Base-by-base conservation (phyloP, 768 basidiomycete genomes). In the Mycena leptocephala region DNA sequence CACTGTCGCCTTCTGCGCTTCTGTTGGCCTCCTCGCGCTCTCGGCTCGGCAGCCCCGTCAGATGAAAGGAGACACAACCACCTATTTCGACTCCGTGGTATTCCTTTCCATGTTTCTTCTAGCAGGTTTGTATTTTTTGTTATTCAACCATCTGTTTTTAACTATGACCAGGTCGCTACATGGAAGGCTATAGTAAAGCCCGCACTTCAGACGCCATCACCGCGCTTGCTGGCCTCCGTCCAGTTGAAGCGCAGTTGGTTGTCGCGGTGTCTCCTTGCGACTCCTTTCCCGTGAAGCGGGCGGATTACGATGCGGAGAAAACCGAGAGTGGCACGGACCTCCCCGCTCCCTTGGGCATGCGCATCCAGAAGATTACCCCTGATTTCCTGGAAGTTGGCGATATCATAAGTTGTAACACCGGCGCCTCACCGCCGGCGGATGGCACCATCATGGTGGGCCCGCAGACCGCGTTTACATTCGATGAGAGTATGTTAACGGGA, bases 401-500 rank as follows among this genome's bases (percentile, higher is more conserved):
- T 82, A 84, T 93, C 24, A 89, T 74, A 28, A 43, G 76, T 56
- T 89, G 96, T 24, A 91, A 88, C 63, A 88, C 91, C n/a, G 96
- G 96, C 1, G 87, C 92, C 1, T 92, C 92, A 2, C 96, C 96
- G 8, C 93, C 96, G 18, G 92, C 92, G 2, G 96, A 97, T 82
- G 95, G 94, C 2, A 90, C 87, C 0, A 86, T 97, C 58, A n/a
- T n/a, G n/a, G 84, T 94, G 9, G 68, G 65, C 83, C 88, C 4
- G 83, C 85, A 35, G 85, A 88, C 58, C 46, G 53, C 58, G 7
- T 75, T 74, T 2, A 83, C 85, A 0, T 96, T 97, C 77, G 95
- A 97, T 79, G 96, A 97, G 81, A 95, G 95, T 75, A 95, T 94
- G 3, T 86, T 97, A 63, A 97, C 96, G 0, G 96, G 96, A 5